A percentile compares a stretch with the other conserved stretches of the same genome.
Conservation (phyloP, 257 asterid genomes). For the Rehmannia glutinosa region DNA sequence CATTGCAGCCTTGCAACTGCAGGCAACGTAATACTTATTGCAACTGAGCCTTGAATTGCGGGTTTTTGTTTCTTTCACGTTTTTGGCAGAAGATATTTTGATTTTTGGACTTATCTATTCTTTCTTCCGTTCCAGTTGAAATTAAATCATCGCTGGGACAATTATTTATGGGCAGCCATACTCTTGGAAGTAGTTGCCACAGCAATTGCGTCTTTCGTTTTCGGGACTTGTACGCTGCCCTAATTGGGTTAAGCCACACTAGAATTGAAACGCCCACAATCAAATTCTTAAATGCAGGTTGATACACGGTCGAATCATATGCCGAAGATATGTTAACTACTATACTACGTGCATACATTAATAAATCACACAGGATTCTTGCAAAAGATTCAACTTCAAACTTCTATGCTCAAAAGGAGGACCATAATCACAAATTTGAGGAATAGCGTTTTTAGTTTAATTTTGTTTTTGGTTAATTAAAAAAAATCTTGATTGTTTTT, state of each 20-base stretch:
- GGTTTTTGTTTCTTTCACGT: slow-evolving; percentile 10
- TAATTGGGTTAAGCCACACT: neutral
- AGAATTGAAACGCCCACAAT: too few relatives aligned
- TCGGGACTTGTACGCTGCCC: neutral
- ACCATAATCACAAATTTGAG: too few relatives aligned
- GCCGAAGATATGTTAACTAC: too few relatives aligned
- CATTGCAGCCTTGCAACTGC: neutral
- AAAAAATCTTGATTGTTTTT: too few relatives aligned
- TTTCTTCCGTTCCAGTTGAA: slow-evolving; percentile 5
- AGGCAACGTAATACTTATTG: neutral
- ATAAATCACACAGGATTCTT: too few relatives aligned
- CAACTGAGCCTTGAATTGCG: slow-evolving; percentile 14
- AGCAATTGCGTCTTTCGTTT: neutral
- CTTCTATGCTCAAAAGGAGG: too few relatives aligned
- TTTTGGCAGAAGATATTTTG: neutral
- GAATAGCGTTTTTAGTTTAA: too few relatives aligned
- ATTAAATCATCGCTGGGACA: too few relatives aligned
- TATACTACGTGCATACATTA: too few relatives aligned
- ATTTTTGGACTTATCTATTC: neutral
- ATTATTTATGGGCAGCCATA: slow-evolving; percentile 4
- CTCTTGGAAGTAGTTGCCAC: slow-evolving; percentile 10
- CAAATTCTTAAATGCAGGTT: too few relatives aligned
- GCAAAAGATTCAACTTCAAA: too few relatives aligned
- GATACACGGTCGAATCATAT: neutral
- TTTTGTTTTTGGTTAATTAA: too few relatives aligned